Evolutionary conservation across 805 yeast genomes (phyloP), one percentile per base, ranked within the genome.

Genomic region (Kuraishia capsulata): DNA sequence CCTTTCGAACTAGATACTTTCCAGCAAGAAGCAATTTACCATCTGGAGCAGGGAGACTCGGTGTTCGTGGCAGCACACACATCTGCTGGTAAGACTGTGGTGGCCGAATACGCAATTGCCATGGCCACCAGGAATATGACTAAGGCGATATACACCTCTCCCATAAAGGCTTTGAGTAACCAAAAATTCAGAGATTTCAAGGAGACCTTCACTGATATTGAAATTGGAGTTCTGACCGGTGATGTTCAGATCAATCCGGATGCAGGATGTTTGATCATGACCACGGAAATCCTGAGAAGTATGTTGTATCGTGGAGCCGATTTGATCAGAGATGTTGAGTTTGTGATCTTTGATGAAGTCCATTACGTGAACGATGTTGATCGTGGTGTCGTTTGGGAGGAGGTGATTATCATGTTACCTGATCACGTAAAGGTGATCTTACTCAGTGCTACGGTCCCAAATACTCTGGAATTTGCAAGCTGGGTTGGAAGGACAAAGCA

Each of bases 341-440:
- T 89, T 67, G 96, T 92, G 20, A 88, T 92, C 30, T 92, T 92
- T 56, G 98, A 92, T 63, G 31, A 92, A 56, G 98, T 92, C 2
- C 98, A 92, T 61, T 92, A 92, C 55, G 96, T 92, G 44, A 92
- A 92, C 57, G 98, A 92, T 62, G 81, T 86, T 41, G 96, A 87
- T 51, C 78, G 98, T 59, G 98, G 98, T 53, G 98, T 92, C 11
- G 98, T 92, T 3, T 92, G 98, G 98, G 98, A 92, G 64, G 98
- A 92, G 61, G 97, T 92, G 18, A 92, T 92, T 44, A 92, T 92
- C 49, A 87, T 92, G 95, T 66, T 92, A 25, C 98, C 98, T 0
- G 96, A 89, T 46, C 97, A 92, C 54, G 92, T 92, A 42, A 90
- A 90, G 53, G 83, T 85, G 50, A 87, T 92, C 44, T 65, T 92